Conservation (phyloP, 371 early-diverging fungal genomes). For the Fennellomyces sp. region DNA sequence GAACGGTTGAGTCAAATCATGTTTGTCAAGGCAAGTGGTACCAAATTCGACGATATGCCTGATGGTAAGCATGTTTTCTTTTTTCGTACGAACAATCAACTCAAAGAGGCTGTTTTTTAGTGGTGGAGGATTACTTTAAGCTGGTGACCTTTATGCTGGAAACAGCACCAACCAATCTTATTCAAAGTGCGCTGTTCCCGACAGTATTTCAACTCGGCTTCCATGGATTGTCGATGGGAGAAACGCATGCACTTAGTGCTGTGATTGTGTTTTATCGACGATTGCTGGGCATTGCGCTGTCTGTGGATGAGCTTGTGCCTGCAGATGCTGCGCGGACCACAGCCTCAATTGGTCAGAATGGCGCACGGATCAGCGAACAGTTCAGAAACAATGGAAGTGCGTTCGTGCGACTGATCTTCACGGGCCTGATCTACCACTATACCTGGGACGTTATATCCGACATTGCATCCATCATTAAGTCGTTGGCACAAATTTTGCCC, state of each 20-base stretch:
- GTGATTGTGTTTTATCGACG: slow-evolving; percentile 58
- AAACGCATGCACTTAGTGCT: slow-evolving; percentile 62
- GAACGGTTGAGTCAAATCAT: slow-evolving; percentile 64
- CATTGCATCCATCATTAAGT: slow-evolving; percentile 47
- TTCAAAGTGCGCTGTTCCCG: slow-evolving; percentile 59
- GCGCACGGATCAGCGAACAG: slow-evolving; percentile 22
- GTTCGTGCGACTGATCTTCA: slow-evolving; percentile 42
- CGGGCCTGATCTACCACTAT: slow-evolving; percentile 55
- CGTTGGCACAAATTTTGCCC: slow-evolving; percentile 50
- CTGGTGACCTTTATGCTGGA: slow-evolving; percentile 58
- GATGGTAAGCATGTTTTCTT: slow-evolving; percentile 53
- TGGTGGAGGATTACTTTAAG: slow-evolving; percentile 74
- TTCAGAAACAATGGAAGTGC: slow-evolving; percentile 36
- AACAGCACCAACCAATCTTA: slow-evolving; percentile 58
- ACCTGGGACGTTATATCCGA: slow-evolving; percentile 55
- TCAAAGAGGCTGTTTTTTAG: slow-evolving; percentile 21
- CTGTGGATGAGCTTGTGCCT: slow-evolving; percentile 20
- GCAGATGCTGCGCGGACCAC: slow-evolving; percentile 14
- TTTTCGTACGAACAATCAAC: background rate
- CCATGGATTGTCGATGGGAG: slow-evolving; percentile 63
- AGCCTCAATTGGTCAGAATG: slow-evolving; percentile 29
- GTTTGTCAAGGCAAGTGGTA: slow-evolving; percentile 57
- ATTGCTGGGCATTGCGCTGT: slow-evolving; percentile 34
- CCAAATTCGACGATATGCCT: slow-evolving; percentile 63
- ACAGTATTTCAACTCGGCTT: slow-evolving; percentile 68